A percentile compares a stretch with the other conserved stretches of the same genome.
These are phyloP conservation scores for Monilinia polystroma DNA, from an alignment of 2,329 filamentous ascomycete genomes.

Conservation along the genomic window DNA sequence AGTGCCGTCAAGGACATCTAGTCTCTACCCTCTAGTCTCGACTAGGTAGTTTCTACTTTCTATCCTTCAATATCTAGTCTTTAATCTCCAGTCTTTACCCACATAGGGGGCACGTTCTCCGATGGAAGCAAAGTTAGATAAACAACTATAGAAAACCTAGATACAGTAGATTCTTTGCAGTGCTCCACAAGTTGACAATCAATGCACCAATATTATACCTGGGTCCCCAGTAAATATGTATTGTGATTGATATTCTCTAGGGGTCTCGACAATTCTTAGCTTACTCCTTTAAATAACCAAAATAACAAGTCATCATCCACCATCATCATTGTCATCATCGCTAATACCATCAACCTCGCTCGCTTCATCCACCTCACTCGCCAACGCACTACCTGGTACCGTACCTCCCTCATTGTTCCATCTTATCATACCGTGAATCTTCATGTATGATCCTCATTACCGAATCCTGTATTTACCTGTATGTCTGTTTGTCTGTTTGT, in stretches of 20 bases:
- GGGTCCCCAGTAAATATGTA: too few species aligned
- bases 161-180: slow-evolving; percentile 11
- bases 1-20: too few species aligned
- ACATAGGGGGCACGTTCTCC: slow-evolving; percentile 8
- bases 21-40: not conserved
- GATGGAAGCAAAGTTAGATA: not conserved
- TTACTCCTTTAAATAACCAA: not conserved
- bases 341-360: not conserved
- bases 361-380: not conserved
- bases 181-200: not conserved
- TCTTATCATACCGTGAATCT: not conserved
- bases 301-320: not conserved
- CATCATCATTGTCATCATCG: too few species aligned
- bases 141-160: not conserved
- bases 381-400: not conserved
- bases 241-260: too few species aligned
- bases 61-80: not conserved
- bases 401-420: not conserved
- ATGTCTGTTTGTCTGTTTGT: too few species aligned
- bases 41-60: not conserved
- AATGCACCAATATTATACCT: not conserved
- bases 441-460: not conserved
- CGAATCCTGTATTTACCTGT: not conserved
- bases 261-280: slow-evolving; percentile 1
- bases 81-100: not conserved